These are phyloP conservation scores for Phytophthora pistaciae DNA, from an alignment of 352 stramenopile genomes.

Conservation along the genomic window DNA sequence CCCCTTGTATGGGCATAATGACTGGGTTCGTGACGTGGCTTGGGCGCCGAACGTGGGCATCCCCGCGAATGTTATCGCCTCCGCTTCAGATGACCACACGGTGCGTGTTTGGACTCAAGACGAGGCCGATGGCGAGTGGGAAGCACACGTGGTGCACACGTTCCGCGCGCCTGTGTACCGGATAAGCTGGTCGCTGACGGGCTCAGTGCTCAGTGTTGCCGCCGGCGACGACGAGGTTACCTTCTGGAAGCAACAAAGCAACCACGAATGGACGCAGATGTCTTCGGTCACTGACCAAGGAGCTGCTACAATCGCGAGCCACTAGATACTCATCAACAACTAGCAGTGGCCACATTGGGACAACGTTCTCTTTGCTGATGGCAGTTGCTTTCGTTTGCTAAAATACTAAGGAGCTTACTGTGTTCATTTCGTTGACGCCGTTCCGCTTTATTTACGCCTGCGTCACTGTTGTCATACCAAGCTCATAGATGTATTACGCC, in stretches of 20 bases:
- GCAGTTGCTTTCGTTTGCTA: slow-evolving; percentile 6
- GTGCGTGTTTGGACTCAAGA: slow-evolving; percentile 85
- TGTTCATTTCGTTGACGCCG: slow-evolving; percentile 12
- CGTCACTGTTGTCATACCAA: slow-evolving; percentile 8
- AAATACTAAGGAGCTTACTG: slow-evolving; percentile 19
- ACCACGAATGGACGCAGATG: slow-evolving; percentile 74
- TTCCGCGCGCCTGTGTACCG: slow-evolving; percentile 82
- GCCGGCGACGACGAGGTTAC: slow-evolving; percentile 78
- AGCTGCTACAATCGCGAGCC: slow-evolving; percentile 41
- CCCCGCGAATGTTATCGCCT: slow-evolving; percentile 83
- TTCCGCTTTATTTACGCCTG: slow-evolving; percentile 29
- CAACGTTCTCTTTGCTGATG: not conserved
- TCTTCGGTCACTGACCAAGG: slow-evolving; percentile 81
- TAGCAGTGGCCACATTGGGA: not conserved
- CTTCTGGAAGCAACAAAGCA: slow-evolving; percentile 82
- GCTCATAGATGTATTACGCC: slow-evolving; percentile 16
- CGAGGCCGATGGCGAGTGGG: slow-evolving; percentile 70
- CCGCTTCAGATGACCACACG: slow-evolving; percentile 84
- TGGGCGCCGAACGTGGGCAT: slow-evolving; percentile 89
- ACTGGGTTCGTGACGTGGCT: slow-evolving; percentile 87
- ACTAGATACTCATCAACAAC: slow-evolving; percentile 15
- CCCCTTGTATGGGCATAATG: slow-evolving; percentile 69
- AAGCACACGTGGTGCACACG: slow-evolving; percentile 65
- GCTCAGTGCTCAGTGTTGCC: slow-evolving; percentile 69
- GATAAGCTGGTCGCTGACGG: slow-evolving; percentile 87